phyloP scores from a whole-genome alignment of 768 basidiomycete genomes.

The Hygrophoropsis aurantiaca region DNA sequence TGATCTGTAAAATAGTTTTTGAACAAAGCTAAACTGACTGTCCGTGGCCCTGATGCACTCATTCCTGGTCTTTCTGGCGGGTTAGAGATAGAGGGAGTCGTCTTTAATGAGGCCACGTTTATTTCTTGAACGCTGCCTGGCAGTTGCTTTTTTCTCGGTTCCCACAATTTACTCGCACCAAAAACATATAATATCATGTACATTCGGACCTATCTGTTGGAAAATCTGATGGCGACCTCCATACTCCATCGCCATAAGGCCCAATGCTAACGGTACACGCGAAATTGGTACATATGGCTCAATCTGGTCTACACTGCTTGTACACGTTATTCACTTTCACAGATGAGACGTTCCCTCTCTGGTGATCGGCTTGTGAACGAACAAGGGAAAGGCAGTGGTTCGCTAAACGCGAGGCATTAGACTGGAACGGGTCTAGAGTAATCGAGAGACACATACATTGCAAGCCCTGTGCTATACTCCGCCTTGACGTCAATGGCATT shows the following conservation, averaged over 20 bases:
- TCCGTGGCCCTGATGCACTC: constrained; percentile 43
- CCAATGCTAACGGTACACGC: too few relatives aligned
- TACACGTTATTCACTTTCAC: too few relatives aligned
- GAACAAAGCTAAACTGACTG: constrained; percentile 51
- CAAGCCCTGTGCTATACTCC: not conserved
- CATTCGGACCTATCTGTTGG: too few relatives aligned
- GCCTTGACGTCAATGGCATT: not conserved
- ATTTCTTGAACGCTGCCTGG: constrained; percentile 51
- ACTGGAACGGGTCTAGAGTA: too few relatives aligned
- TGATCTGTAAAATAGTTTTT: constrained; percentile 43
- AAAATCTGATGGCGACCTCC: too few relatives aligned
- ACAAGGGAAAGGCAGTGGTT: not conserved
- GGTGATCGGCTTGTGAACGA: not conserved
- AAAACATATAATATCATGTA: too few relatives aligned
- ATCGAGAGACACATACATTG: not conserved
- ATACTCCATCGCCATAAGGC: too few relatives aligned
- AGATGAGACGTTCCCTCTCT: not conserved
- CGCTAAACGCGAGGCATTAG: too few relatives aligned
- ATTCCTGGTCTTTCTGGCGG: constrained; percentile 40
- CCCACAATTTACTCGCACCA: too few relatives aligned
- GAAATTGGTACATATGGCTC: too few relatives aligned
- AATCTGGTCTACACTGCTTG: too few relatives aligned
- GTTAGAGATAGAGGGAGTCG: constrained; percentile 55
- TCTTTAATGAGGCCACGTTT: constrained; percentile 92
- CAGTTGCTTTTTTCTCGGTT: not conserved